A percentile compares a stretch with the other conserved stretches of the same genome.
phyloP scores from a whole-genome alignment of 2,329 filamentous ascomycete species.

The Aspergillus felis region DNA sequence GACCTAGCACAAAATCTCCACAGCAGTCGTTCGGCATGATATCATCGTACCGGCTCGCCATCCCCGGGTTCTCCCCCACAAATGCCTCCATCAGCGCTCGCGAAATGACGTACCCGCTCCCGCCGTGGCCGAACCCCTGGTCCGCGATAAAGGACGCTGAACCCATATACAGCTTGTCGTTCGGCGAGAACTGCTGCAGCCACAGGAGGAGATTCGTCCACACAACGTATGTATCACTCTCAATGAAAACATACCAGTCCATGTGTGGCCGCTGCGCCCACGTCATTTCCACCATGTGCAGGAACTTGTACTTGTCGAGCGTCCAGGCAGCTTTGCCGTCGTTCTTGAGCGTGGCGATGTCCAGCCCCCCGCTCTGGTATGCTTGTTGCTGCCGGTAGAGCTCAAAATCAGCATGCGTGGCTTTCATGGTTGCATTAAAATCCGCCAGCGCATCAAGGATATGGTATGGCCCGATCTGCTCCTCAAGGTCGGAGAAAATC shows the following conservation, averaged over 20 bases:
- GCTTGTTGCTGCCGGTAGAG: constrained; percentile 40
- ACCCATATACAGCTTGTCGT: constrained; percentile 48
- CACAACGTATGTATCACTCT: constrained; percentile 53
- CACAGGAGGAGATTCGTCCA: constrained; percentile 50
- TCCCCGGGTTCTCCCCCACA: constrained; percentile 39
- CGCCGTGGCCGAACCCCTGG: constrained; percentile 53
- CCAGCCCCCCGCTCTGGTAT: constrained; percentile 45
- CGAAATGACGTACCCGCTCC: constrained; percentile 50
- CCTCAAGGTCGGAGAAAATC: constrained; percentile 38
- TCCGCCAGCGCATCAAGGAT: constrained; percentile 32
- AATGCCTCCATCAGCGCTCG: constrained; percentile 50
- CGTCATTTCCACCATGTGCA: constrained; percentile 56
- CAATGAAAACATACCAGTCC: constrained; percentile 58
- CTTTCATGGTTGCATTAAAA: constrained; percentile 39
- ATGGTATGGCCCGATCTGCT: constrained; percentile 27
- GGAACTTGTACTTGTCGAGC: constrained; percentile 61
- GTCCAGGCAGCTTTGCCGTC: constrained; percentile 43
- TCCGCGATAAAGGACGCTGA: constrained; percentile 44
- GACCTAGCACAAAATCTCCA: constrained; percentile 50
- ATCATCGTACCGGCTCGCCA: constrained; percentile 48
- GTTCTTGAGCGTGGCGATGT: constrained; percentile 18
- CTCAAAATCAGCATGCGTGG: constrained; percentile 49
- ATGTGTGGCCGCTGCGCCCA: constrained; percentile 49
- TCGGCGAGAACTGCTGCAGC: constrained; percentile 45
- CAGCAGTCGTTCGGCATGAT: constrained; percentile 44